These are phyloP conservation scores for Xanthoconium purpureum DNA, from an alignment of 768 basidiomycete genomes.

Conservation along the genomic window DNA sequence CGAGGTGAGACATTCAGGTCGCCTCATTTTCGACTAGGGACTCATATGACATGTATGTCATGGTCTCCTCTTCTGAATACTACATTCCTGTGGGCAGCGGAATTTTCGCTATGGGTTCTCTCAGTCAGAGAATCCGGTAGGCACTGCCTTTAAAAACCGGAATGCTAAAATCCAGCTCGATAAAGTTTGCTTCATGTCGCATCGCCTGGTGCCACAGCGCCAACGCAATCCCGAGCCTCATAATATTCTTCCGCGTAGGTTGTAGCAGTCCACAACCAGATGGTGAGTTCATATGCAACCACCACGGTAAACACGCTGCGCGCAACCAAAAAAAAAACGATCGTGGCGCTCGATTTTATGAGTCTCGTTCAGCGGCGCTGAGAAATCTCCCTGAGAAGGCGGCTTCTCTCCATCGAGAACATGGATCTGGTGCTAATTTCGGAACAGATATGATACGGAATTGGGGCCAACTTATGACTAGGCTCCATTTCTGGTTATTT, in stretches of 20 bases:
- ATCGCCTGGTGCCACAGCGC: background rate
- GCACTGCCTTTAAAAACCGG: background rate
- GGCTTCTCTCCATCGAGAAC: conserved; percentile 1
- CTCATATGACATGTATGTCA: background rate
- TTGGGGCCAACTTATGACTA: background rate
- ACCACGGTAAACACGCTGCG: background rate
- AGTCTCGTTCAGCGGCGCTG: conserved; percentile 10
- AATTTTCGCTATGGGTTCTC: background rate
- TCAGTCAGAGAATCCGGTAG: background rate
- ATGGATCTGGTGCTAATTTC: conserved; percentile 1
- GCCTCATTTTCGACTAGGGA: conserved; percentile 3
- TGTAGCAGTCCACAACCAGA: background rate
- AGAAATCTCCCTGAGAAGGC: background rate
- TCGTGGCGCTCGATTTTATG: conserved; percentile 10
- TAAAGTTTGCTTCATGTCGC: background rate
- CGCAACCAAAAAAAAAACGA: background rate
- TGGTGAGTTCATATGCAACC: background rate
- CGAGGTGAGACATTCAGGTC: conserved; percentile 15
- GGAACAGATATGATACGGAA: conserved; percentile 3
- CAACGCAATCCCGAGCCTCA: background rate
- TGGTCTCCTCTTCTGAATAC: background rate
- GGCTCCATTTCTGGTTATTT: conserved; percentile 10
- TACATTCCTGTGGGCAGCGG: conserved; percentile 3
- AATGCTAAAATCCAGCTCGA: background rate
- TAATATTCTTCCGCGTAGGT: background rate